phyloP scores from a whole-genome alignment of 306 rosid species.

The Mucuna pruriens region DNA sequence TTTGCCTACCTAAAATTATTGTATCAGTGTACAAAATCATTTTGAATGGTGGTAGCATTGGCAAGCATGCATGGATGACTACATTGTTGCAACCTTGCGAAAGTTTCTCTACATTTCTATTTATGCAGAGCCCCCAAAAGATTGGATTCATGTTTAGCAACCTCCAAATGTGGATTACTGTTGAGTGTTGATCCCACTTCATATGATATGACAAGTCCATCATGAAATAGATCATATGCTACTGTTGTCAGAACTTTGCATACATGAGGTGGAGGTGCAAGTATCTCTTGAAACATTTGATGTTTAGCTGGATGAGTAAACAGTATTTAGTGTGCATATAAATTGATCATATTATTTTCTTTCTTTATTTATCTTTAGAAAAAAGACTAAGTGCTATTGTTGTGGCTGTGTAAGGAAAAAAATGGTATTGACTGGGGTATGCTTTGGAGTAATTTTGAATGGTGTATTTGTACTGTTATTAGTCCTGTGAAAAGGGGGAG shows the following conservation, averaged over 20 bases:
- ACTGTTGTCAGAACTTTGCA: constrained; percentile 12
- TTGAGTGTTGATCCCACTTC: constrained; percentile 23
- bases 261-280: constrained; percentile 21
- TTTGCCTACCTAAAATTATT: constrained; percentile 12
- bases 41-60: constrained; percentile 1
- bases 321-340: background rate
- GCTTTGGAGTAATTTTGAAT: constrained; percentile 14
- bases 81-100: constrained; percentile 15
- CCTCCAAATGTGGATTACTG: constrained; percentile 35
- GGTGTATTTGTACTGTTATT: constrained; percentile 9
- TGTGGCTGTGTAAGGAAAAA: background rate
- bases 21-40: constrained; percentile 2
- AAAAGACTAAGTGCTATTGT: background rate
- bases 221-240: constrained; percentile 28
- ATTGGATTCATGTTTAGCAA: constrained; percentile 33
- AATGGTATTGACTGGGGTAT: background rate
- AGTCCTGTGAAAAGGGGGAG: background rate
- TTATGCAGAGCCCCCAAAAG: constrained; percentile 39
- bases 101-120: constrained; percentile 28
- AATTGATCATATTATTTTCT: constrained; percentile 7
- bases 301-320: constrained; percentile 11
- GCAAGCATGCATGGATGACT: background rate
- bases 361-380: background rate
- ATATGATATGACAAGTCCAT: background rate
- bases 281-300: constrained; percentile 17